phyloP scores from a whole-genome alignment of 148 eudicot genomes.

The Chenopodium suecicum region DNA sequence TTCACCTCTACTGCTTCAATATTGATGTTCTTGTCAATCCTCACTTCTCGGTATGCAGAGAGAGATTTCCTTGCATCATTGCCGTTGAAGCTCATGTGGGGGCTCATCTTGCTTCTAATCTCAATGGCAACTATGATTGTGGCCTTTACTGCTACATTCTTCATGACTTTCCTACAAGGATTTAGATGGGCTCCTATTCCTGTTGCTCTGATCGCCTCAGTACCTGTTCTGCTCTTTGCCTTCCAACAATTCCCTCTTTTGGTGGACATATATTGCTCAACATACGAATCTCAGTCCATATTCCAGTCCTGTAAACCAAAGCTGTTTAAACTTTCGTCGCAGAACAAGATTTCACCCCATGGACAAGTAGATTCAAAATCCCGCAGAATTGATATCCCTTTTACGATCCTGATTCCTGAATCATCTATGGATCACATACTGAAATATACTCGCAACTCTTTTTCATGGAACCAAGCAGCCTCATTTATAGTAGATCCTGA shows the following conservation, averaged over 20 bases:
- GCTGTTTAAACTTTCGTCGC: constrained; percentile 9
- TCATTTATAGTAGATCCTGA: constrained; percentile 10
- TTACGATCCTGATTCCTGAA: constrained; percentile 9
- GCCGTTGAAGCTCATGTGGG: constrained; percentile 30
- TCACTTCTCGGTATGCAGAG: constrained; percentile 29
- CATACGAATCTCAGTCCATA: constrained; percentile 6
- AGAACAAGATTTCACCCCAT: background rate
- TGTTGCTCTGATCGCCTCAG: constrained; percentile 13
- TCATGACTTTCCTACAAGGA: constrained; percentile 15
- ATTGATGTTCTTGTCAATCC: constrained; percentile 28
- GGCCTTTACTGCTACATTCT: constrained; percentile 21
- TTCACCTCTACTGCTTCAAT: constrained; percentile 30
- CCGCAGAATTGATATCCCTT: constrained; percentile 2
- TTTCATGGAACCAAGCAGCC: background rate
- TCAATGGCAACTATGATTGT: constrained; percentile 32
- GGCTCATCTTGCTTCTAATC: constrained; percentile 20
- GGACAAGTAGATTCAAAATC: background rate
- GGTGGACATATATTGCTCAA: constrained; percentile 6
- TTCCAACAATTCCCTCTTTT: constrained; percentile 22
- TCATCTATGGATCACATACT: background rate
- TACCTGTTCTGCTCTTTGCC: constrained; percentile 12
- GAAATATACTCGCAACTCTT: background rate
- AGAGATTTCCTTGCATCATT: constrained; percentile 26
- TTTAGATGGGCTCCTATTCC: constrained; percentile 9
- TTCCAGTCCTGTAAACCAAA: background rate